Evolutionary conservation across 2,329 filamentous ascomycete genomes (phyloP).

Genomic region (Phyllosticta citribraziliensis): DNA sequence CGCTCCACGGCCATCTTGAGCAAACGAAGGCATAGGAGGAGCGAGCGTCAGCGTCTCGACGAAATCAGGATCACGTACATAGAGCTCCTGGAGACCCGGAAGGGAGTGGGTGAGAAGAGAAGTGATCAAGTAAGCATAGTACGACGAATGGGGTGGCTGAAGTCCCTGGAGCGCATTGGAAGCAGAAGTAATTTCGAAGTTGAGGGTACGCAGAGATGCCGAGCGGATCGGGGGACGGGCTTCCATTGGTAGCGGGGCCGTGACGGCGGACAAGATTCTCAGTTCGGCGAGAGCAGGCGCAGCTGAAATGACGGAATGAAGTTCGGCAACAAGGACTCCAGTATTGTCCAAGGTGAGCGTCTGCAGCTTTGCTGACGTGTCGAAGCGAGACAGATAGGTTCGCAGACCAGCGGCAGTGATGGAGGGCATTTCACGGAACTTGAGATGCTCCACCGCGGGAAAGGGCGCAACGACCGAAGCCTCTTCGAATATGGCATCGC

Average conservation of each 20-base stretch:
- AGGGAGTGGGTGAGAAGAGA: slow-evolving; percentile 69
- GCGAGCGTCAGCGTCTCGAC: slow-evolving; percentile 68
- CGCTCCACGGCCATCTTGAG: slow-evolving; percentile 21
- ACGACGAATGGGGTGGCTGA: slow-evolving; percentile 45
- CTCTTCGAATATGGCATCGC: slow-evolving; percentile 65
- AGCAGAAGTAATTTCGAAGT: slow-evolving; percentile 69
- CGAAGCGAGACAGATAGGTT: slow-evolving; percentile 54
- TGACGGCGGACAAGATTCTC: slow-evolving; percentile 47
- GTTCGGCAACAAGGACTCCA: slow-evolving; percentile 52
- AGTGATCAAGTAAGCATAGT: slow-evolving; percentile 79
- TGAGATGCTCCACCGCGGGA: slow-evolving; percentile 63
- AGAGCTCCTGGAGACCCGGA: slow-evolving; percentile 64
- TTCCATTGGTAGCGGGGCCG: slow-evolving; percentile 46
- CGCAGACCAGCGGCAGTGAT: slow-evolving; percentile 63
- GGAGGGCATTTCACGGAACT: slow-evolving; percentile 59
- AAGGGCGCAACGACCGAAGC: slow-evolving; percentile 60
- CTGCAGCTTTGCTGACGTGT: slow-evolving; percentile 42
- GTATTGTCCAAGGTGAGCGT: slow-evolving; percentile 59
- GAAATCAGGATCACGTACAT: slow-evolving; percentile 77
- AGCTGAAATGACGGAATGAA: slow-evolving; percentile 52
- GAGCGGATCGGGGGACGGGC: slow-evolving; percentile 57
- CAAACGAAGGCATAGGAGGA: slow-evolving; percentile 50
- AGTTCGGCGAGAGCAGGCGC: slow-evolving; percentile 51
- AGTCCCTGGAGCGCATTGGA: slow-evolving; percentile 49
- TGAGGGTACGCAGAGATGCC: slow-evolving; percentile 57